Evolutionary conservation across 768 basidiomycete genomes (phyloP), one percentile per base, ranked within the genome.

Genomic region (Collybia sordida): DNA sequence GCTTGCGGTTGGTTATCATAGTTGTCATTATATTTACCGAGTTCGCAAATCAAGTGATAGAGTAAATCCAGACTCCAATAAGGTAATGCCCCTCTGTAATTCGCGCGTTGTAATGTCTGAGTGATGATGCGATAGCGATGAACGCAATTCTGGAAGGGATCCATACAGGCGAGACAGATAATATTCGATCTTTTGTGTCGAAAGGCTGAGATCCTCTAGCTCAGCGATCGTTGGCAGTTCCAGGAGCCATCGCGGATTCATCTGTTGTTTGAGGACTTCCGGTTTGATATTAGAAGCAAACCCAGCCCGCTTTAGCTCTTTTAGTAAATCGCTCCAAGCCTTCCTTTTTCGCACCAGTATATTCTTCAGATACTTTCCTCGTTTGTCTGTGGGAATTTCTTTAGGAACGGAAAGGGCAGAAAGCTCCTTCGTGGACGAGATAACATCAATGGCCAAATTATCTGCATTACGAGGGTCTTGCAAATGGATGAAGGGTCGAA

Each of bases 271-370:
- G 3, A 92, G 74, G 21, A 86, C 63, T 19, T 89, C 87, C 1
- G 90, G 80, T 60, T 86, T 89, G 44, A 91, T 69, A 45, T 81
- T 88, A 35, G 74, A 67, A 0, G 91, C 73, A 45, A 98, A 75
- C 17, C 97, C 97, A 17, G 81, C 73, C 1, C 80, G 78, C 64
- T 90, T 90, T 46, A 97, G 71, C 61, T 94, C 93, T 66, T 93
- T 96, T 54, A 97, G 72, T 17, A 97, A 73, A 62, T 98, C 94
- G 22, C 88, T 85, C 81, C 87, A 93, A 0, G 94, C 94, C 61
- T 90, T 91, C 53, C 89, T 75, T 72, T 98, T 99, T 42, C 91
- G 81, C 3, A 81, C 80, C 35, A 89, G 73, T 8, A 98, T 68
- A 18, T 84, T 81, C 64, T 94, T 95, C 46, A 69, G 75, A 56